These are phyloP conservation scores for Scortechinia acanthostroma DNA, from an alignment of 2,329 filamentous ascomycete species.

Conservation along the genomic window DNA sequence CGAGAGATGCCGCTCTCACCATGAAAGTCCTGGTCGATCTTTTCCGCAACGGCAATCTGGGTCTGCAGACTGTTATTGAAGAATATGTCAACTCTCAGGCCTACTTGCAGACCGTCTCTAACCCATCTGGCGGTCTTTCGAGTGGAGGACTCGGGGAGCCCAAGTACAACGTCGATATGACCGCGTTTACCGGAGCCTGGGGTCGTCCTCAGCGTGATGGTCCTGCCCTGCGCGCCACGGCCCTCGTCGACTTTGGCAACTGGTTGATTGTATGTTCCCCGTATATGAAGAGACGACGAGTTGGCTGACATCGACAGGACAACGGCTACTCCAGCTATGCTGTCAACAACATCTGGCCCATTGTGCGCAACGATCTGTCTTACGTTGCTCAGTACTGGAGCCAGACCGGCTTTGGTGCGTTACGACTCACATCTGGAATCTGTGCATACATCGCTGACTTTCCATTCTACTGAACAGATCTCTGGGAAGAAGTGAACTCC, in stretches of 20 bases:
- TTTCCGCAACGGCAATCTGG: conserved; percentile 53
- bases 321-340: conserved; percentile 39
- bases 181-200: conserved; percentile 62
- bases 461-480: conserved; percentile 62
- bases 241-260: conserved; percentile 66
- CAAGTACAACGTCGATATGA: conserved; percentile 63
- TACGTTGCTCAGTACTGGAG: conserved; percentile 71
- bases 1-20: conserved; percentile 64
- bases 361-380: conserved; percentile 68
- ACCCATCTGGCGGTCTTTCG: conserved; percentile 54
- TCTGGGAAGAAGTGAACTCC: conserved; percentile 77
- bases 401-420: too few species aligned
- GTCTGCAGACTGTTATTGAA: conserved; percentile 45
- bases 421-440: not conserved
- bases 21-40: conserved; percentile 43
- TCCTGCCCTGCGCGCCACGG: conserved; percentile 68
- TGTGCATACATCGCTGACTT: conserved; percentile 3
- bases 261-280: too few species aligned
- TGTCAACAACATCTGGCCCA: too few species aligned
- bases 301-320: conserved; percentile 27
- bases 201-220: conserved; percentile 76
- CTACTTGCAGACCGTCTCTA: conserved; percentile 43
- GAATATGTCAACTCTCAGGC: conserved; percentile 66
- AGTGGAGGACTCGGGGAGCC: conserved; percentile 58
- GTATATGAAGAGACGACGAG: conserved; percentile 48